These are phyloP conservation scores for Komagataella kurtzmanii DNA, from an alignment of 805 yeast genomes.

Conservation along the genomic window DNA sequence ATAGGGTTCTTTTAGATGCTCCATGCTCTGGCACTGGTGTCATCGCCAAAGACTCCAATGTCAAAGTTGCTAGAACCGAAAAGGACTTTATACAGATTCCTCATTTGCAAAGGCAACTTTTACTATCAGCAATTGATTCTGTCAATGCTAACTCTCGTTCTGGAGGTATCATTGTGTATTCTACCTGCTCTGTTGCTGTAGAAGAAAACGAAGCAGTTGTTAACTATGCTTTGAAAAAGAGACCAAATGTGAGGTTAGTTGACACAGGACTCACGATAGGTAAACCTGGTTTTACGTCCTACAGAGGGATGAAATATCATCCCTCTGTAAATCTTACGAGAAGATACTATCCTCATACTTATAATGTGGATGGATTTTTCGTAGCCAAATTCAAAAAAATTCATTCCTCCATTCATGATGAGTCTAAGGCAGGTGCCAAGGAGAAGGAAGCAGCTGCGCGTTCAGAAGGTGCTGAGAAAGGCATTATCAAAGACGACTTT, in stretches of 20 bases:
- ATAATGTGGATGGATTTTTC: conserved; percentile 95
- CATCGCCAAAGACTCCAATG: conserved; percentile 92
- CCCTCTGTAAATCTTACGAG: conserved; percentile 68
- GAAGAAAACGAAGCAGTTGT: conserved; percentile 98
- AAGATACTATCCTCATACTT: conserved; percentile 96
- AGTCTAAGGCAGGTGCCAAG: conserved; percentile 74
- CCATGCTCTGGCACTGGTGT: conserved; percentile 99
- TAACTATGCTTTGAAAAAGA: conserved; percentile 90
- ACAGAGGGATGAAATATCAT: conserved; percentile 85
- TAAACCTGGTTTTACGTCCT: conserved; percentile 88
- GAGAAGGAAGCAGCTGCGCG: conserved; percentile 78
- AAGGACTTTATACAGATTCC: conserved; percentile 95
- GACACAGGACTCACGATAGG: conserved; percentile 90
- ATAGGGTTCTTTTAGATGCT: conserved; percentile 88
- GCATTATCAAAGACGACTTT: conserved; percentile 76
- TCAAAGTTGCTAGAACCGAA: conserved; percentile 86
- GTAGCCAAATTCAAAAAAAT: conserved; percentile 94
- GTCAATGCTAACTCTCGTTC: conserved; percentile 87
- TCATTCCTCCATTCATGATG: conserved; percentile 76
- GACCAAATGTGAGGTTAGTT: conserved; percentile 91
- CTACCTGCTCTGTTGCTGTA: conserved; percentile 96
- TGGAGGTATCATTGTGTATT: conserved; percentile 91
- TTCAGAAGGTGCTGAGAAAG: conserved; percentile 69
- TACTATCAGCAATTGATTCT: conserved; percentile 92
- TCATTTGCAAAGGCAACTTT: conserved; percentile 86